Conservation (phyloP, 495 filamentous ascomycete genomes). For the Neurospora sp. region DNA sequence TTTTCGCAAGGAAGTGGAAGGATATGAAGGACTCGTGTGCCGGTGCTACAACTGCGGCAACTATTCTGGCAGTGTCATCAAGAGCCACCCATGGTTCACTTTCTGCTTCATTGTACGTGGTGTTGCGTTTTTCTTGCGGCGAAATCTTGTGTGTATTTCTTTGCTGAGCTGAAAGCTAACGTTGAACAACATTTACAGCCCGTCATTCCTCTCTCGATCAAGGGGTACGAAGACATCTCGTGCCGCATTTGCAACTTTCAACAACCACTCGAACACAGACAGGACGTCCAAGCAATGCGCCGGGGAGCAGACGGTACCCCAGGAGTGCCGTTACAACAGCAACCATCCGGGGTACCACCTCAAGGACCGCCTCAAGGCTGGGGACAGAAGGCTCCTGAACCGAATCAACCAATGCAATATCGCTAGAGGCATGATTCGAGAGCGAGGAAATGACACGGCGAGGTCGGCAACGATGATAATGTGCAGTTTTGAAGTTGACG, state of each 20-base stretch:
- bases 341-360: constrained; percentile 7
- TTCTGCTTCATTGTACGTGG: constrained; percentile 45
- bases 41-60: constrained; percentile 51
- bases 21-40: constrained; percentile 43
- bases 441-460: not conserved
- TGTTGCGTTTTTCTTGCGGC: not conserved
- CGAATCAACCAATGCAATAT: constrained; percentile 30
- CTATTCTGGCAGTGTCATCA: constrained; percentile 39
- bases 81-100: constrained; percentile 47
- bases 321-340: constrained; percentile 37
- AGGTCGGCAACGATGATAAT: not conserved
- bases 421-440: constrained; percentile 1
- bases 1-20: constrained; percentile 43
- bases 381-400: constrained; percentile 16
- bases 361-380: constrained; percentile 15
- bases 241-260: constrained; percentile 47
- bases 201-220: constrained; percentile 43
- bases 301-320: constrained; percentile 28
- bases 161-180: not conserved
- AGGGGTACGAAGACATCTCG: constrained; percentile 44
- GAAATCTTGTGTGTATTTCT: not conserved
- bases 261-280: constrained; percentile 44
- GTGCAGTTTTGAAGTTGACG: not conserved
- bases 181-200: constrained; percentile 26
- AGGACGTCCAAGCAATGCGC: constrained; percentile 38